Evolutionary conservation across 768 basidiomycete species (phyloP), one percentile per base, ranked within the genome.

Genomic region (Panus rudis): DNA sequence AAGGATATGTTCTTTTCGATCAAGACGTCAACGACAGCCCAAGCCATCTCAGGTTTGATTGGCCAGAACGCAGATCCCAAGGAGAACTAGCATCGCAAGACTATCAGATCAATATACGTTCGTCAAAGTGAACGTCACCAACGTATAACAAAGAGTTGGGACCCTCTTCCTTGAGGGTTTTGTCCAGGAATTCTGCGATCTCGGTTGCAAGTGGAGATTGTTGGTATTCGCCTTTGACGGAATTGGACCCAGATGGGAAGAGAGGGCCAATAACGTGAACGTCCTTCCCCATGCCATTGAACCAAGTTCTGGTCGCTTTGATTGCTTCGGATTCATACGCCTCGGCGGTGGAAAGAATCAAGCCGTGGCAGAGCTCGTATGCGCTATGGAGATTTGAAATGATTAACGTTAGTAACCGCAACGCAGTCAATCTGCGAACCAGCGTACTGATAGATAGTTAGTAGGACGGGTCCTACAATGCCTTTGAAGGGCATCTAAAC

Each of bases 21-120:
- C 3, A 59, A 13, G 3, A 55, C 48, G 25, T 59, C 55, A 2
- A 59, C 21, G 43, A 59, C 33, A 1, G 50, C 46, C 52, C 53
- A 56, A 1, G 52, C 21, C 44, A 45, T 50, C 47, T 55, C 57
- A 2, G 51, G 47, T 14, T 47, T 42, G 16, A 45, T 34, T 3
- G 57, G 49, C 57, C 57, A 59, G 27, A 47, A 53, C 1, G 48
- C 11, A 4, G 54, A 49, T 4, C 57, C 57, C 34, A 59, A 57
- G 1, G 57, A 55, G 20, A 54, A 37, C 53, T 54, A 17, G n/a
- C 6, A 17, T 8, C 21, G 33, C 6, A 7, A 35, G 33, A 35
- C n/a, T n/a, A n/a, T n/a, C 10, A 35, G 33, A 35, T 6, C n/a
- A 20, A 8, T 7, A 8, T 35, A 8, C 21, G 33, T 16, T 16